phyloP scores from a whole-genome alignment of 2,329 filamentous ascomycete genomes.

The Colletotrichum sp. region DNA sequence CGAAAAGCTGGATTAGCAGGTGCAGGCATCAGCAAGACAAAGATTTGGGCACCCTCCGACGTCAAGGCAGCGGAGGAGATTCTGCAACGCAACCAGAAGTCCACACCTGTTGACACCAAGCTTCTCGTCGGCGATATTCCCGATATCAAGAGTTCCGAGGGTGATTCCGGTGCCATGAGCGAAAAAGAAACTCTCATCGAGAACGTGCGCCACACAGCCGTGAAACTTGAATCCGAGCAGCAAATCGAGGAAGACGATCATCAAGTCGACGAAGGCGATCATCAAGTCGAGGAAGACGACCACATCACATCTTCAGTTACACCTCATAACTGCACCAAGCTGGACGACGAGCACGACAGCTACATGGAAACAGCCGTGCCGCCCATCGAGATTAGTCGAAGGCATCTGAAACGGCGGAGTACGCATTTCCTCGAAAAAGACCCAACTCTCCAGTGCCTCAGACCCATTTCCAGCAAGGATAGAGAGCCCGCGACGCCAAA shows the following conservation, averaged over 20 bases:
- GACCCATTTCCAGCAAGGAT: background rate
- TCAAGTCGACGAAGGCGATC: background rate
- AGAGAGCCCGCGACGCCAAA: background rate
- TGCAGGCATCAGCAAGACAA: background rate
- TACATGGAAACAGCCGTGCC: background rate
- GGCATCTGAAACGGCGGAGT: rapidly evolving
- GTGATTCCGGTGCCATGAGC: background rate
- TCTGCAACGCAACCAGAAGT: background rate
- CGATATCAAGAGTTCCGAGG: background rate
- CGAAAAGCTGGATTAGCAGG: background rate
- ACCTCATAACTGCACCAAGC: background rate
- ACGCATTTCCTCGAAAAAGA: background rate
- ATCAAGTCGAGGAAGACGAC: background rate
- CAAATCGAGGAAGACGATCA: background rate
- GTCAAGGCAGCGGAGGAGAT: background rate
- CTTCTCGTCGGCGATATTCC: background rate
- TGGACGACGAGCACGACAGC: background rate
- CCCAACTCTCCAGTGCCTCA: rapidly evolving
- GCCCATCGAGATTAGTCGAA: background rate
- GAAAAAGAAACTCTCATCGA: background rate
- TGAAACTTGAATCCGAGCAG: background rate
- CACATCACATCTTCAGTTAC: background rate
- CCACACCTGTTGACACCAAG: background rate
- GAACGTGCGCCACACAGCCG: background rate
- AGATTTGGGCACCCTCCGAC: background rate